Evolutionary conservation across 129 eudicot genomes (phyloP), one percentile per base, ranked within the genome.

Genomic region (Flaveria sonorensis): DNA sequence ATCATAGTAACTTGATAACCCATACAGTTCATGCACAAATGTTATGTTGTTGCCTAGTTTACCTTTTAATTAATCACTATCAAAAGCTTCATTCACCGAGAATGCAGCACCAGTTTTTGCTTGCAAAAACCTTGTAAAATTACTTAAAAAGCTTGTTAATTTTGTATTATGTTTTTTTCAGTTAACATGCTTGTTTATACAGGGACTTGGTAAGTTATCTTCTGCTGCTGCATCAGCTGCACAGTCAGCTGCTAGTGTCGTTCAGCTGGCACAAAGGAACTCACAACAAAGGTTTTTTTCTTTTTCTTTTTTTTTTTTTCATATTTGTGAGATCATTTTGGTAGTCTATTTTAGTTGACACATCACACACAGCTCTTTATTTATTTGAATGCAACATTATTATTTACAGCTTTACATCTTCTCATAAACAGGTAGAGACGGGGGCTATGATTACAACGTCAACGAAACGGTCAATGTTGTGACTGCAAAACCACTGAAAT

Each of bases 191-290:
- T 94, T 50, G 98, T 26, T 74, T 65, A 10, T 81, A 32, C 81
- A 94, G 98, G 97, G 98, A 78, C 81, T 94, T 50, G 98, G 97
- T 70, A 87, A 79, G 85, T 80, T 94, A 60, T 94, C 98, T 9
- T 32, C 89, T 82, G 96, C 79, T 56, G 98, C 97, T 66, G 94
- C 94, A 61, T 83, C 93, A 23, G 97, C 94, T 4, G 96, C 98
- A 12, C 96, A 90, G 75, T 88, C 98, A 0, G 98, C 98, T 72
- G 98, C 98, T 36, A 92, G 16, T 76, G 96, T 87, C 65, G 97
- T 92, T 70, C 97, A 92, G 92, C 87, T 16, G 91, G 97, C 52
- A 92, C 96, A 12, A 92, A 86, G 87, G 97, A 92, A 71, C 16
- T 92, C 46, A 78, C 86, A 72, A 81, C 92, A 14, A 92, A 92